phyloP scores from a whole-genome alignment of 495 filamentous ascomycete species.

The Achaetomiella virescens region DNA sequence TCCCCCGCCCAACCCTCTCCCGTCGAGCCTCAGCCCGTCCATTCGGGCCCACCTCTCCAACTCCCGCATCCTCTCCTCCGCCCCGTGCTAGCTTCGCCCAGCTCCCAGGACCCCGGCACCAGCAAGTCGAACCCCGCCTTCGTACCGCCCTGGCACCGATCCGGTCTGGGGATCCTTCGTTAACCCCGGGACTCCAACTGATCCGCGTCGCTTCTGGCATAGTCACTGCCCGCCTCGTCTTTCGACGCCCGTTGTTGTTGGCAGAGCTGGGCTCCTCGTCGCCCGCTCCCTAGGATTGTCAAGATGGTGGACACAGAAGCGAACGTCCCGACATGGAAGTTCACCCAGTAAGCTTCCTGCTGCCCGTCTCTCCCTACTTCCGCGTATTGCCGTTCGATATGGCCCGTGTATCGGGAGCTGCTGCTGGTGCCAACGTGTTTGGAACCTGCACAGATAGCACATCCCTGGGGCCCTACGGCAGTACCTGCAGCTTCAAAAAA shows the following conservation, averaged over 20 bases:
- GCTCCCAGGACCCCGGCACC: slow-evolving; percentile 3
- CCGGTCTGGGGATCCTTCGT: neutral
- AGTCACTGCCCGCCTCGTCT: slow-evolving; percentile 15
- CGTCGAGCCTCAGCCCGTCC: neutral
- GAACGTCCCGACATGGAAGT: slow-evolving; percentile 96
- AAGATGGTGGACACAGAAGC: slow-evolving; percentile 97
- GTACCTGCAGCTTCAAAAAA: neutral
- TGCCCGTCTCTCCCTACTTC: neutral
- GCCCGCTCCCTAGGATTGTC: slow-evolving; percentile 23
- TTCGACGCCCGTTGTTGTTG: slow-evolving; percentile 15
- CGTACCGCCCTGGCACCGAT: slow-evolving; percentile 1
- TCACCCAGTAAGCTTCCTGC: slow-evolving; percentile 79
- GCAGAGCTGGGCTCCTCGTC: slow-evolving; percentile 21
- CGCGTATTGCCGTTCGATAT: neutral
- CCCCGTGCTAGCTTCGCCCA: slow-evolving; percentile 8
- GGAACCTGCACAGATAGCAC: neutral
- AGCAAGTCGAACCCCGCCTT: slow-evolving; percentile 6
- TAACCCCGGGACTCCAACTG: slow-evolving; percentile 2
- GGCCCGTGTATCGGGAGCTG: neutral
- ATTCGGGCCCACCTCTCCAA: neutral
- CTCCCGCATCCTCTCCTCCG: neutral
- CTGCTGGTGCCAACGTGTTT: neutral
- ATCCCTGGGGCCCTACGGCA: no score
- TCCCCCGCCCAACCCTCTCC: slow-evolving; percentile 2
- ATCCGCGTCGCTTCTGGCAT: slow-evolving; percentile 6